Evolutionary conservation across 1,284 basidiomycete species (phyloP), one percentile per base, ranked within the genome.

Genomic region (Peniophora sp.): DNA sequence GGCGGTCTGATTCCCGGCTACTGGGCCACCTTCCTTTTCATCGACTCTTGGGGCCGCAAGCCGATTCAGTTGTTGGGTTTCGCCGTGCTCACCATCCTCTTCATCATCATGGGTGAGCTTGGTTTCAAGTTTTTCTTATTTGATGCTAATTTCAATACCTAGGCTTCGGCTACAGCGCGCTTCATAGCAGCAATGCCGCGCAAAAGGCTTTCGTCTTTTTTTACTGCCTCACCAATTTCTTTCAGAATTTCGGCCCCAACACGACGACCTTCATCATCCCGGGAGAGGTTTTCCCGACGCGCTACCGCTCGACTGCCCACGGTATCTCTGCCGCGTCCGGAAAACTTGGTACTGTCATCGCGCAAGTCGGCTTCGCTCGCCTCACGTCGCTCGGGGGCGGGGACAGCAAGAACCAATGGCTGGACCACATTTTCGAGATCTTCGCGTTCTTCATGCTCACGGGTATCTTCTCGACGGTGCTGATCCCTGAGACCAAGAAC

Each of bases 261-360:
- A 80, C 81, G 0, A 92, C 89, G 0, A 93, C 89, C 2, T 93
- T 83, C 65, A 63, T 92, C 58, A 74, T 93, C 34, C 91, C 92
- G 6, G 89, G 87, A 51, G 89, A 94, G 66, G 79, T 75, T 23
- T 94, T 92, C 83, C 90, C 91, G 2, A 93, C 91, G 2, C 82
- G 90, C 44, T 91, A 91, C 69, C 78, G 89, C 48, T 87, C 86
- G 0, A 91, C 89, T 5, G 85, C 80, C 2, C 89, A 92, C 66
- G 90, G 90, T 66, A 91, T 94, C 63, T 86, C 84, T 19, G 91
- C 90, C 17, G 89, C 86, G 3, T 81, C 78, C 23, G 89, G 88
- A 48, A 93, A 92, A 68, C 73, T 91, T 47, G 91, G 90, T 39
- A 89, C 90, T 49, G 87, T 94, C 63, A 67, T 92, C 45, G 84